Evolutionary conservation across 2,329 filamentous ascomycete genomes (phyloP), one percentile per base, ranked within the genome.

Genomic region (Pseudodiploospora longispora): DNA sequence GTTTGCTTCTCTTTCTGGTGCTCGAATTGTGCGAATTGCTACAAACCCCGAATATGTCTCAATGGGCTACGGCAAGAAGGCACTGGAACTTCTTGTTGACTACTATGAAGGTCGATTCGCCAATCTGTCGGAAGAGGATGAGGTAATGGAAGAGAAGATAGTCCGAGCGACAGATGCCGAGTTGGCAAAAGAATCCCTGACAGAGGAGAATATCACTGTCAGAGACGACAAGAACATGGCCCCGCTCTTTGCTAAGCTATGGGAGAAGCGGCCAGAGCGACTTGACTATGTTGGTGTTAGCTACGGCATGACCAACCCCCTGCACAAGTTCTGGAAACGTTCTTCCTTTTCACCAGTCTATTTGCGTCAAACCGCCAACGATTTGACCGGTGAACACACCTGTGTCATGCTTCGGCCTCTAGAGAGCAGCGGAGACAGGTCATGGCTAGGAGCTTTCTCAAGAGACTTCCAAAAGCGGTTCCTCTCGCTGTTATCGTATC

Each of bases 241-340:
- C 29, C 89, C 94, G 1, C 75, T 98, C 3, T 97, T 98, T 58
- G 79, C 89, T 8, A 91, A 90, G 55, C 73, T 98, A 30, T 80
- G 84, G 1, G 89, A 98, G 66, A 81, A 87, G 51, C 82, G 81
- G 46, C 84, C 93, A 0, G 83, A 87, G 37, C 70, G 70, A 5
- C 79, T 98, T 6, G 93, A 98, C 66, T 98, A 97, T 59, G 66
- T 98, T 10, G 93, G 94, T 59, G 94, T 98, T 40, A 95, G 87
- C 58, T 98, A 95, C 61, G 94, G 93, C 42, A 72, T 98, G 45
- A 98, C 93, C 0, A 75, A 82, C 34, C 75, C 80, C 10, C 79
- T 98, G 10, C 93, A 95, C 69, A 94, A 87, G 59, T 98, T 98
- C 73, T 98, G 93, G 93, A 95, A 96, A 67, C 84, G 86, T 32